These are phyloP conservation scores for Paecilomyces sp. DNA, from an alignment of 2,329 filamentous ascomycete species.

Conservation along the genomic window DNA sequence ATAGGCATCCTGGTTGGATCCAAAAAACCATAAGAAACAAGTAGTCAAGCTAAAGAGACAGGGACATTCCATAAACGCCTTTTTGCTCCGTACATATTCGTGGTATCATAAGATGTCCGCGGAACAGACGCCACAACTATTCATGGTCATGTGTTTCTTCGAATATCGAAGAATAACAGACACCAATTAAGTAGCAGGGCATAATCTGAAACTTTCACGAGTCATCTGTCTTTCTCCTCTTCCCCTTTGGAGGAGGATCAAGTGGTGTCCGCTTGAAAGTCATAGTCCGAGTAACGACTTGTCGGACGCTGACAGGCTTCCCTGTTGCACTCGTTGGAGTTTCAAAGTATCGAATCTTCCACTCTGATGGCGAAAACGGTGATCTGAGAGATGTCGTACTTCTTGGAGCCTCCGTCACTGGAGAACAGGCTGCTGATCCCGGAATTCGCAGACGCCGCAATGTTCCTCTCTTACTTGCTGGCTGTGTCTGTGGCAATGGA, in stretches of 20 bases:
- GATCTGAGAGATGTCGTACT: constrained; percentile 58
- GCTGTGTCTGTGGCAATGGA: constrained; percentile 52
- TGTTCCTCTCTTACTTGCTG: constrained; percentile 51
- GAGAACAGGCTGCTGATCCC: constrained; percentile 63
- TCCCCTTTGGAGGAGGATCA: constrained; percentile 84
- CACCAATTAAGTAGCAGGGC: background rate
- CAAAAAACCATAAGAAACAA: background rate
- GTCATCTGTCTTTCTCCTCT: constrained; percentile 64
- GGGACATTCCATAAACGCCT: background rate
- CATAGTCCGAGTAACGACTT: constrained; percentile 90
- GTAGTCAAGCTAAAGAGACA: background rate
- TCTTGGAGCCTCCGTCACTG: constrained; percentile 59
- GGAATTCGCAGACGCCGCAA: constrained; percentile 66
- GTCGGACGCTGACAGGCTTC: constrained; percentile 63
- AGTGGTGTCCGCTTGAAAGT: constrained; percentile 73
- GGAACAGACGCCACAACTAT: background rate
- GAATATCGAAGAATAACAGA: background rate
- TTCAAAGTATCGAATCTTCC: constrained; percentile 62
- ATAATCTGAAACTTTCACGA: background rate
- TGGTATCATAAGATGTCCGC: background rate
- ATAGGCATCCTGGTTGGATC: background rate
- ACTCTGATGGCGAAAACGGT: constrained; percentile 76
- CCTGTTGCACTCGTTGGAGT: constrained; percentile 54
- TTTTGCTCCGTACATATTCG: background rate
- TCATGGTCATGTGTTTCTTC: background rate